Base-by-base conservation (phyloP, 176 grass and related monocot species). In the Phyllostachys edulis region DNA sequence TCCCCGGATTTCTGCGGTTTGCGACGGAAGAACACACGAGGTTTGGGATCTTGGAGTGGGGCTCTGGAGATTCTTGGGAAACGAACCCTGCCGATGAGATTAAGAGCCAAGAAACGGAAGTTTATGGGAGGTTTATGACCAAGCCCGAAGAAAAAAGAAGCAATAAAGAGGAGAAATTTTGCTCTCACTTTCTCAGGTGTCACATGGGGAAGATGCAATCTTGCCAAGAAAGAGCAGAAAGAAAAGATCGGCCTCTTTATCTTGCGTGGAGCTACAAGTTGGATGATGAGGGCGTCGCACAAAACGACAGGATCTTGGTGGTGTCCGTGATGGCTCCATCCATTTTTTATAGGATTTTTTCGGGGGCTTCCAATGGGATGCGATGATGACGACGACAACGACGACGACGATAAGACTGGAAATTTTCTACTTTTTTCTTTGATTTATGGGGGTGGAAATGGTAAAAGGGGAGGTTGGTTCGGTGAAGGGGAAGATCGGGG, bases 71-170 rank as follows among this genome's bases (percentile, higher is more conserved):
- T 69, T 41, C 64, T 69, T 16, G 49, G 69, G 57, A 18, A 73
- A 57, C 5, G 50, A 45, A 44, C 75, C 46, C 73, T 47, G 70
- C 39, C 24, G 78, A 82, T 3, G 83, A 67, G 64, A 86, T 84
- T 65, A 21, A 47, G 21, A 37, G 24, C 21, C 47, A 71, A 67
- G 59, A 49, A 52, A 73, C 32, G 64, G 65, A 87, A 85, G 85
- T 90, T 90, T 87, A 87, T 76, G 85, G 10, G 89, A 84, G 89
- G 80, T 90, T 90, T 90, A 87, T 45, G 69, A 34, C 56, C 50
- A 68, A 56, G 27, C 73, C 32, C 18, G 49, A 79, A 51, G 8
- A 32, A n/a, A 6, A 63, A 86, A 26, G 15, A 51, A n/a, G 61
- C 29, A 32, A 62, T 8, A 51, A 56, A 37, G 4, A 1, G 63